phyloP scores from a whole-genome alignment of 2,329 filamentous ascomycete genomes.

The Aspergillus awamori region DNA sequence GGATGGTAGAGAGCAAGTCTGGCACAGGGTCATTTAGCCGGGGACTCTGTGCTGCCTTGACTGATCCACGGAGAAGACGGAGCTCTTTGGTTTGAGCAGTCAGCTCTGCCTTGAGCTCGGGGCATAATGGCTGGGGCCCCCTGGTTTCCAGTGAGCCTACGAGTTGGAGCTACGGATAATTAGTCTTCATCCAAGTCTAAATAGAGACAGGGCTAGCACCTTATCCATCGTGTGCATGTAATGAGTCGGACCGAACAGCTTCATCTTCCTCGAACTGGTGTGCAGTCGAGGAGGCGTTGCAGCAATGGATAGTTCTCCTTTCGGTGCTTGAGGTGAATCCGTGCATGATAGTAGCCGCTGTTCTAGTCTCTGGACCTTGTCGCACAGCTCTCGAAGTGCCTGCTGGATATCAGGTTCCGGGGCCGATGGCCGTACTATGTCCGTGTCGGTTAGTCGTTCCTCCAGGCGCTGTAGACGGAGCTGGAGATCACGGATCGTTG shows the following conservation, averaged over 20 bases:
- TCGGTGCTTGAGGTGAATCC: neutral
- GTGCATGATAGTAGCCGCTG: constrained; percentile 2
- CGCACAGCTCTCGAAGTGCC: constrained; percentile 11
- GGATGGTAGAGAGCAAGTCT: constrained; percentile 23
- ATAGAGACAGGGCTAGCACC: neutral
- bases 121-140: constrained; percentile 15
- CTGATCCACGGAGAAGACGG: constrained; percentile 22
- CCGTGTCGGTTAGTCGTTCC: neutral
- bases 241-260: constrained; percentile 20
- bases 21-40: constrained; percentile 25
- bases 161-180: constrained; percentile 15
- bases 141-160: constrained; percentile 7
- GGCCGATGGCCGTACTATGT: neutral
- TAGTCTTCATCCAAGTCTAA: neutral
- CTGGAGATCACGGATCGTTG: constrained; percentile 8
- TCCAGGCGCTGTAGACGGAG: constrained; percentile 13
- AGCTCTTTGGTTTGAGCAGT: constrained; percentile 20
- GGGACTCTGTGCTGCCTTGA: constrained; percentile 24
- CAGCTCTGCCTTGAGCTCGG: constrained; percentile 17
- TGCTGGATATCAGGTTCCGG: neutral
- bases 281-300: constrained; percentile 12
- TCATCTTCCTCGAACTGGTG: constrained; percentile 15
- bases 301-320: constrained; percentile 1
- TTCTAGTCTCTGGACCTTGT: constrained; percentile 11
- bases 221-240: constrained; percentile 18